Conservation (phyloP, 345 rosid species). For the Gynandropsis gynandra region DNA sequence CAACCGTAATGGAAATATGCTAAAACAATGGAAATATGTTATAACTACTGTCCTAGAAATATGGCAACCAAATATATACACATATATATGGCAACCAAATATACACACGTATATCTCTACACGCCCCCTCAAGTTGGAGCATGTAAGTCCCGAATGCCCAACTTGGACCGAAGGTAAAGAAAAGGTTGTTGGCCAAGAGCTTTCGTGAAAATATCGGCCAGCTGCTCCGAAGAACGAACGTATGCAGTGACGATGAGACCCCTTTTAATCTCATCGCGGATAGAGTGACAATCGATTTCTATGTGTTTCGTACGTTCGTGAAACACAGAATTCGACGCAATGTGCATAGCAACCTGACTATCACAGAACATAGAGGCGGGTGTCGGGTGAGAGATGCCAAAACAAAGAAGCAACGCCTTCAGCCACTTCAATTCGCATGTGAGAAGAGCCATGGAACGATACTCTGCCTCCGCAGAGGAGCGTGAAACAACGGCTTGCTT, state of each 20-base stretch:
- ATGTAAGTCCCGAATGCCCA: not conserved
- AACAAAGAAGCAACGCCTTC: not conserved
- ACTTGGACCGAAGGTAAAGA: not conserved
- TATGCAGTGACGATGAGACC: not conserved
- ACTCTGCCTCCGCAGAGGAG: constrained; percentile 3
- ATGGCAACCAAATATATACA: too few relatives aligned
- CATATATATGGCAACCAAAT: too few relatives aligned
- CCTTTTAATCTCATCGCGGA: not conserved
- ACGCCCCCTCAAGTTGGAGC: constrained; percentile 1
- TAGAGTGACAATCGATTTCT: constrained; percentile 5
- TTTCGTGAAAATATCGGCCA: not conserved
- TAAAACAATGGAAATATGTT: too few relatives aligned
- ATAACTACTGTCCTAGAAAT: too few relatives aligned
- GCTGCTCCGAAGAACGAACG: not conserved
- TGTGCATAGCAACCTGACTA: too few relatives aligned
- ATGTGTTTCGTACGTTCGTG: too few relatives aligned
- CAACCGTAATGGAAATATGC: too few relatives aligned
- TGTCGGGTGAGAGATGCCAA: not conserved
- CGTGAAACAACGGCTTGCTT: not conserved
- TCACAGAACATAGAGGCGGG: too few relatives aligned
- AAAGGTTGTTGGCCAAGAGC: not conserved
- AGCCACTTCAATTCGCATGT: not conserved
- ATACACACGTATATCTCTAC: too few relatives aligned
- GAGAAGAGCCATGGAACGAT: constrained; percentile 4
- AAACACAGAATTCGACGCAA: too few relatives aligned